Base-by-base conservation (phyloP, 371 early-diverging fungal species). In the Mucor racemosus region DNA sequence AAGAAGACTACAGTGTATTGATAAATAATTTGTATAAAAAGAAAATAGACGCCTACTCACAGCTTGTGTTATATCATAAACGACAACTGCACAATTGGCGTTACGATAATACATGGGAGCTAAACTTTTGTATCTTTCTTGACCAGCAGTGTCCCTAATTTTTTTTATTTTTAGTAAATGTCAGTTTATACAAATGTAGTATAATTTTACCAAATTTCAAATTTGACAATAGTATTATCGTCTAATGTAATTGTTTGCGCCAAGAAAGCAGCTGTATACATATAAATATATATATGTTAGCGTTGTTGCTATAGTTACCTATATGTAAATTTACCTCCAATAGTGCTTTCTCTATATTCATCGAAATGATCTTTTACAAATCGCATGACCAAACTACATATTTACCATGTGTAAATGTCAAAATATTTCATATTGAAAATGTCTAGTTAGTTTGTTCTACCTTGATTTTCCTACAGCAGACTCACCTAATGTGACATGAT, bases 51-150 rank as follows among this genome's bases (percentile, higher is more conserved):
- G 39, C 17, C 35, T 26, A 72, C 84, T 66, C 82, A 88, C 90
- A 53, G 90, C 77, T 81, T 97, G 96, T 41, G 99, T 98, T 72
- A 99, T 94, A 84, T 99, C 99, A 75, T 98, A 99, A 15, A 94
- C 98, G 21, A 98, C 96, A 7, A 97, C 91, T 5, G 97, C 98
- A 59, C 95, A 96, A 77, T 94, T 94, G 19, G 99, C 98, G 76
- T 96, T 96, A 61, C 99, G 87, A 79, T 99, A 99, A 83, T 99
- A 99, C 96, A 97, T 98, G 39, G 97, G 98, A 40, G 99, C 99
- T 74, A 99, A 91, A 68, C 92, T 92, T 89, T 93, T 92, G 83
- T 94, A 97, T 63, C 96, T 86, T 80, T 97, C 96, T 86, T 94
- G 96, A 54, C 93, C 95, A 31, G 96, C 96, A 6, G 97, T 97